Conservation (phyloP, 2,329 filamentous ascomycete species). For the Stenocarpella maydis region DNA sequence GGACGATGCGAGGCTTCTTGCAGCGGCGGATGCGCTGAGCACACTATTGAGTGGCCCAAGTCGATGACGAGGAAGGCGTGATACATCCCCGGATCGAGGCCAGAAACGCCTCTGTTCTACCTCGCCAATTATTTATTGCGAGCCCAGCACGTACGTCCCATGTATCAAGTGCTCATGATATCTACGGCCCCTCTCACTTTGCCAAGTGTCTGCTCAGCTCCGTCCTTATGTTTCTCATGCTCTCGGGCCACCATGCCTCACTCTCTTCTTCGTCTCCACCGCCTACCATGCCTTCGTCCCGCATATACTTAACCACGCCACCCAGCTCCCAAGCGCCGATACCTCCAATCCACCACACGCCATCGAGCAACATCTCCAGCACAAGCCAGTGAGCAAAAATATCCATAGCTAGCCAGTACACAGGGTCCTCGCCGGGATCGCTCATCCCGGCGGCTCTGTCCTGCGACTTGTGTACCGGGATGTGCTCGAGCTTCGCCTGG, state of each 20-base stretch:
- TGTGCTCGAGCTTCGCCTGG: slow-evolving; percentile 43
- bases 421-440: slow-evolving; percentile 18
- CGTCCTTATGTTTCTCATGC: slow-evolving; percentile 43
- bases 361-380: slow-evolving; percentile 47
- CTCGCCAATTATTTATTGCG: neutral
- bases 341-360: slow-evolving; percentile 51
- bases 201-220: slow-evolving; percentile 14
- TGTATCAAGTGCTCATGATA: neutral
- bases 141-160: neutral
- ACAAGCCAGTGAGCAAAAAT: slow-evolving; percentile 52
- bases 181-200: neutral
- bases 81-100: neutral
- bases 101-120: neutral
- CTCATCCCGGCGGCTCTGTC: neutral
- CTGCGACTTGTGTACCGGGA: slow-evolving; percentile 23
- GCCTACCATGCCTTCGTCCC: slow-evolving; percentile 26
- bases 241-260: slow-evolving; percentile 47
- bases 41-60: slow-evolving; percentile 2
- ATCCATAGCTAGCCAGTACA: slow-evolving; percentile 44
- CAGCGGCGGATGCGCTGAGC: slow-evolving; percentile 59
- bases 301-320: slow-evolving; percentile 38
- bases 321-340: slow-evolving; percentile 48
- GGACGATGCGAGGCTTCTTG: slow-evolving; percentile 72
- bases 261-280: slow-evolving; percentile 26
- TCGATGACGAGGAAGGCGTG: neutral